A percentile compares a stretch with the other conserved stretches of the same genome.
Conservation (phyloP, 768 basidiomycete species). For the Mrakia frigida region DNA sequence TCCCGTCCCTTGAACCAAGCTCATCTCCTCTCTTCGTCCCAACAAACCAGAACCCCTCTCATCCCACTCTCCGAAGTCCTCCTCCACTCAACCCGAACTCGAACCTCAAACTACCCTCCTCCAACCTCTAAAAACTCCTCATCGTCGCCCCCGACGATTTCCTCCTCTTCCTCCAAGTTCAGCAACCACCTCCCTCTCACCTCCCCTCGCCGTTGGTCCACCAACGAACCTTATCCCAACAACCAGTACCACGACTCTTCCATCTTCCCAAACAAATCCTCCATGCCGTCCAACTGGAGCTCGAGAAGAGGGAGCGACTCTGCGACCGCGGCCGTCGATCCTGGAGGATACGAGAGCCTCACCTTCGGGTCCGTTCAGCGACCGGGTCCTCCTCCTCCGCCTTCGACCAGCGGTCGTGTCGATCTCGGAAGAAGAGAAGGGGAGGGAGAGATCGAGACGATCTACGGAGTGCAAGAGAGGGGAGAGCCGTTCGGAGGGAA, state of each 20-base stretch:
- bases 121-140: background rate
- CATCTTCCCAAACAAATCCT: background rate
- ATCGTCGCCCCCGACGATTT: background rate
- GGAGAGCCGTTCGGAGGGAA: too few species aligned
- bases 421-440: background rate
- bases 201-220: background rate
- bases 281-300: background rate
- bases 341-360: slow-evolving; percentile 11
- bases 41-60: background rate
- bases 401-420: background rate
- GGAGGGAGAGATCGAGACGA: too few species aligned
- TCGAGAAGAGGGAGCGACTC: background rate
- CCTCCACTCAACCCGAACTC: background rate
- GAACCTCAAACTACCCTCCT: background rate
- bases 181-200: background rate
- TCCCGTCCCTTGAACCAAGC: background rate
- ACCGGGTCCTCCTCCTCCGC: background rate
- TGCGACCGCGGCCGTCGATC: background rate
- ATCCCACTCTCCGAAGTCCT: background rate
- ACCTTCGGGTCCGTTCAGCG: background rate
- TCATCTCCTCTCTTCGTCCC: background rate
- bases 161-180: background rate
- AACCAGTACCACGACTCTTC: background rate
- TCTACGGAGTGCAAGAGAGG: too few species aligned
- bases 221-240: background rate